Conservation (phyloP, 192 early-diverging fungal genomes). For the Geranomyces variabilis region DNA sequence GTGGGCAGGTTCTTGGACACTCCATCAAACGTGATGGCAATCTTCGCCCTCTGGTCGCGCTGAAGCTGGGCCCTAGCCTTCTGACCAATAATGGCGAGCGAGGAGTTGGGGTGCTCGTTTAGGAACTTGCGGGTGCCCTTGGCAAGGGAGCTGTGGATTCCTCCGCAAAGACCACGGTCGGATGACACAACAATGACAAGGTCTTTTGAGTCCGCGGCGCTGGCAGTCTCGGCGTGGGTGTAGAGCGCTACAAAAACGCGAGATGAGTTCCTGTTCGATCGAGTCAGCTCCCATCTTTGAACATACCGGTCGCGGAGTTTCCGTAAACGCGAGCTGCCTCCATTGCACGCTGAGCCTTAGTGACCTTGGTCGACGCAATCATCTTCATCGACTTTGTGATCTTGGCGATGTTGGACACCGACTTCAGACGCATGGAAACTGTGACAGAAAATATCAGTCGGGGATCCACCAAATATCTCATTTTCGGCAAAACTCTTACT, state of each 20-base stretch:
- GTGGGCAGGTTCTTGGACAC: slow-evolving; percentile 86
- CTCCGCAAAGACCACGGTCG: slow-evolving; percentile 98
- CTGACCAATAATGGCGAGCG: slow-evolving; percentile 76
- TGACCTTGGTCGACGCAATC: slow-evolving; percentile 99
- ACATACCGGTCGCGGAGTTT: slow-evolving; percentile 61
- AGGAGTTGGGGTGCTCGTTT: slow-evolving; percentile 54
- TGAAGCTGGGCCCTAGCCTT: slow-evolving; percentile 91
- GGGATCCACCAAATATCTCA: not conserved
- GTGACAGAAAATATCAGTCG: not conserved
- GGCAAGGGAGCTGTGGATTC: slow-evolving; percentile 94
- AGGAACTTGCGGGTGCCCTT: slow-evolving; percentile 77
- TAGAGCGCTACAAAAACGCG: slow-evolving; percentile 62
- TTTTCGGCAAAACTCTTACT: slow-evolving; percentile 56
- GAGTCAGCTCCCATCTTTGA: no score
- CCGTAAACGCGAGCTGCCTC: slow-evolving; percentile 82
- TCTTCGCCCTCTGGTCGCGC: slow-evolving; percentile 75
- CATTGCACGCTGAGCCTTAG: slow-evolving; percentile 87
- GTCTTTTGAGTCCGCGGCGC: slow-evolving; percentile 65
- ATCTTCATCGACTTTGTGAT: slow-evolving; percentile 99
- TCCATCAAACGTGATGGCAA: slow-evolving; percentile 87
- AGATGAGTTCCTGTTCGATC: not conserved
- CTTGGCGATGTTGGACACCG: slow-evolving; percentile 97
- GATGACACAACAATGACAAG: slow-evolving; percentile 85
- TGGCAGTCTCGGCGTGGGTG: slow-evolving; percentile 71
- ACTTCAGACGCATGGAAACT: slow-evolving; percentile 95